phyloP scores from a whole-genome alignment of 2,329 filamentous ascomycete species.

The Graphilbum fragrans region DNA sequence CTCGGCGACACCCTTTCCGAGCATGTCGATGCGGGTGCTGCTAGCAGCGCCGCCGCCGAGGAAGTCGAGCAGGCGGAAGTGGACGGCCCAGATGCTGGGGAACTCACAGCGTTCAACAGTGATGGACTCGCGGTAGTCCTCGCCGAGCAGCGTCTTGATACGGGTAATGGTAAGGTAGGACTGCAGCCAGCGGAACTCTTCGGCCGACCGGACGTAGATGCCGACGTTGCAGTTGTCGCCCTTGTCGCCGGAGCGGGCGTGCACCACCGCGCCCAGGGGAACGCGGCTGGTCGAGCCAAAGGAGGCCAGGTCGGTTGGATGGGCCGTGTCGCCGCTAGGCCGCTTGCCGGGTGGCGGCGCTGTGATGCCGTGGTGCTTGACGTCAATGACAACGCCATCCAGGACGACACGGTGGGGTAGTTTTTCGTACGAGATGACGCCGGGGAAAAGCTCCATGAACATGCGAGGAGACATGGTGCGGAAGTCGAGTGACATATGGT shows the following conservation, averaged over 20 bases:
- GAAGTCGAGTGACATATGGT: slow-evolving; percentile 31
- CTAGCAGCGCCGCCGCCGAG: slow-evolving; percentile 33
- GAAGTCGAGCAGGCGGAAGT: slow-evolving; percentile 27
- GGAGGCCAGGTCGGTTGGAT: slow-evolving; percentile 9
- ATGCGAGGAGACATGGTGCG: slow-evolving; percentile 27
- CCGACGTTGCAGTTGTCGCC: slow-evolving; percentile 24
- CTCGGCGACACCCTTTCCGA: slow-evolving; percentile 40
- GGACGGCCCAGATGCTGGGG: slow-evolving; percentile 16
- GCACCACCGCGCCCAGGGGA: slow-evolving; percentile 20
- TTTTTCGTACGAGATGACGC: slow-evolving; percentile 4
- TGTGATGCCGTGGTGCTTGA: neutral
- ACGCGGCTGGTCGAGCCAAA: slow-evolving; percentile 13
- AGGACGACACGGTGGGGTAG: slow-evolving; percentile 14
- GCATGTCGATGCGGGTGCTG: slow-evolving; percentile 30
- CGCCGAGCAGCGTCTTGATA: slow-evolving; percentile 25
- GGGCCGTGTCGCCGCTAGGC: slow-evolving; percentile 11
- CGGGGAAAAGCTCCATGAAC: slow-evolving; percentile 31
- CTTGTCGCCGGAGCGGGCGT: slow-evolving; percentile 26
- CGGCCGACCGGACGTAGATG: slow-evolving; percentile 23
- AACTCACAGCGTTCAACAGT: slow-evolving; percentile 33
- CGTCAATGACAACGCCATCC: slow-evolving; percentile 7
- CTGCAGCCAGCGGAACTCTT: slow-evolving; percentile 4
- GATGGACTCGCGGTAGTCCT: slow-evolving; percentile 28
- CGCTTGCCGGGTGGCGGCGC: slow-evolving; percentile 6
- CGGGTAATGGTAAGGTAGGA: slow-evolving; percentile 20